Evolutionary conservation across 768 basidiomycete species (phyloP).

Genomic region (Rhodotorula sphaerocarpa): DNA sequence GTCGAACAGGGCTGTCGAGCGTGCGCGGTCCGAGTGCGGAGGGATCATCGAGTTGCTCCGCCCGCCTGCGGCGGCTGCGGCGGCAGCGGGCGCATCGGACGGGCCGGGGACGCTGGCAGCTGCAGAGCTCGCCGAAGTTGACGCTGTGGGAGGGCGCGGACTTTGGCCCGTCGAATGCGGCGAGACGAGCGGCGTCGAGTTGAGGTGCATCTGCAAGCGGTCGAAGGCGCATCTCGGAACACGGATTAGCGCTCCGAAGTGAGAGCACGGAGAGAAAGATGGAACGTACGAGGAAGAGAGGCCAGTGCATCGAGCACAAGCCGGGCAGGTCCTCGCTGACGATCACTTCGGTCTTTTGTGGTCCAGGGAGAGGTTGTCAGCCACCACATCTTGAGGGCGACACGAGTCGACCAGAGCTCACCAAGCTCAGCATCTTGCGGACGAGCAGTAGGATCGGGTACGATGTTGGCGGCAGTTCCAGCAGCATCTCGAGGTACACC

Average conservation of each 20-base stretch:
- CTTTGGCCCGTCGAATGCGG: too few relatives aligned
- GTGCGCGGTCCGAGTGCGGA: background rate
- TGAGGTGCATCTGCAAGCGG: slow-evolving; percentile 25
- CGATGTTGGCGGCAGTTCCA: slow-evolving; percentile 11
- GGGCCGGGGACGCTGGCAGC: too few relatives aligned
- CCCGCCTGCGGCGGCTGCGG: too few relatives aligned
- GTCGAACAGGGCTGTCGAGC: slow-evolving; percentile 14
- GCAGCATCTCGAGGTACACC: slow-evolving; percentile 19
- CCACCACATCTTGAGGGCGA: too few relatives aligned
- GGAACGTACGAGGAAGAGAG: slow-evolving; percentile 13
- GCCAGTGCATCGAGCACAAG: slow-evolving; percentile 14
- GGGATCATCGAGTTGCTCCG: background rate
- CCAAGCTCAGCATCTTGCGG: slow-evolving; percentile 24
- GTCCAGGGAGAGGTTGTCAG: background rate
- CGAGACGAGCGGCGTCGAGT: slow-evolving; percentile 15
- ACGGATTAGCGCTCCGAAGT: too few relatives aligned
- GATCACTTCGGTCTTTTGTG: slow-evolving; percentile 21
- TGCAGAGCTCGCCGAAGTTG: too few relatives aligned
- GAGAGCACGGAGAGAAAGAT: too few relatives aligned
- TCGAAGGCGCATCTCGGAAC: too few relatives aligned
- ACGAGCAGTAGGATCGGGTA: slow-evolving; percentile 11
- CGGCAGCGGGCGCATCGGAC: too few relatives aligned
- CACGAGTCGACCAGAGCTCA: background rate
- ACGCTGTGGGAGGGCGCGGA: too few relatives aligned
- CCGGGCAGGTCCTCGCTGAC: slow-evolving; percentile 12